Evolutionary conservation across 768 basidiomycete species (phyloP).

Genomic region (Phlebiopsis gigantea): DNA sequence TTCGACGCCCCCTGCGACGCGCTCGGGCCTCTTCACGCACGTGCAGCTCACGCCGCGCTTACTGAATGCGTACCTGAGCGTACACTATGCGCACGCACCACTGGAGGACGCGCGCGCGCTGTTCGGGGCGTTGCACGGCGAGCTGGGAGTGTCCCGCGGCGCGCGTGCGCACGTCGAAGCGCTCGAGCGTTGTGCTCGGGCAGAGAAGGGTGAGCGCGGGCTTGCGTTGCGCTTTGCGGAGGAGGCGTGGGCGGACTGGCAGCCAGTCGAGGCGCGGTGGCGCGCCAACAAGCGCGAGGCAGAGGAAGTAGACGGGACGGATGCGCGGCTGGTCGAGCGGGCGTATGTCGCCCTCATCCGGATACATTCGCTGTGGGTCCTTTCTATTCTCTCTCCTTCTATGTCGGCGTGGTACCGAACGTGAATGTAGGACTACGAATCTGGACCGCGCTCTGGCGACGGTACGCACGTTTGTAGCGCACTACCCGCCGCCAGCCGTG

Average conservation of each 20-base stretch:
- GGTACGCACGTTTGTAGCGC: conserved; percentile 54
- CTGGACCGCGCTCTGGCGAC: conserved; percentile 49
- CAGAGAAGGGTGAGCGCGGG: conserved; percentile 40
- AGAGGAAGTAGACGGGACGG: too few relatives aligned
- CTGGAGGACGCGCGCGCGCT: conserved; percentile 45
- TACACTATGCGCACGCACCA: conserved; percentile 55
- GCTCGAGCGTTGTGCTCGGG: conserved; percentile 56
- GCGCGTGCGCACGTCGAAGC: conserved; percentile 58
- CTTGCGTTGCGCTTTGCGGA: conserved; percentile 48
- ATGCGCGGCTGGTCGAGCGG: background rate
- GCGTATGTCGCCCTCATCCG: background rate
- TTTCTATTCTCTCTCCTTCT: background rate
- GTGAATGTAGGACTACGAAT: conserved; percentile 37
- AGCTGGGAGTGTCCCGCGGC: conserved; percentile 38
- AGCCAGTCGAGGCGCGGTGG: conserved; percentile 36
- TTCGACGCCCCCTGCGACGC: background rate
- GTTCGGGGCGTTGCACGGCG: too few relatives aligned
- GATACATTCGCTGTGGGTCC: conserved; percentile 55
- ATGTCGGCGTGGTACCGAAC: conserved; percentile 4
- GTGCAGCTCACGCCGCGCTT: conserved; percentile 59
- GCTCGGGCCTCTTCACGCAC: conserved; percentile 42
- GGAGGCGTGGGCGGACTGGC: conserved; percentile 67
- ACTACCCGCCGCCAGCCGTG: conserved; percentile 53
- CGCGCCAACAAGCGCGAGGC: conserved; percentile 25
- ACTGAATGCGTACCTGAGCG: conserved; percentile 76